Evolutionary conservation across 2,329 filamentous ascomycete genomes (phyloP), one percentile per base, ranked within the genome.

Genomic region (Fusarium albosuccineum): DNA sequence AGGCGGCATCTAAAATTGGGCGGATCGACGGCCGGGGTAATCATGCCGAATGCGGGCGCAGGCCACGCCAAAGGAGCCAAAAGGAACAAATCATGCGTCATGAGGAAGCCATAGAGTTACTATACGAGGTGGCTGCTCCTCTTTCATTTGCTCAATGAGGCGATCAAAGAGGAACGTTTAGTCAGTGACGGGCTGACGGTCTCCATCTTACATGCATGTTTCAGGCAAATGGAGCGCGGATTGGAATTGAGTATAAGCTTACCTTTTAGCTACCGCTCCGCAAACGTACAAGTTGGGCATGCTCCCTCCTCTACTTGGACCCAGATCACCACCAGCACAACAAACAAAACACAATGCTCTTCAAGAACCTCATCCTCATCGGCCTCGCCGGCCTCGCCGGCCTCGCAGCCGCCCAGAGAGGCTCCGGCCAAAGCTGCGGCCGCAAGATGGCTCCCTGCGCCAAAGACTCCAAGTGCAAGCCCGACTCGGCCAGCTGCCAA

Each of bases 361-460:
- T 67, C 41, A 53, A 66, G 4, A 62, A 68, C 16, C 39, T 75
- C 49, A 37, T 74, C 55, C 27, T 66, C 16, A 41, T 63, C 7
- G 36, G 69, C 22, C 48, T 63, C 7, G 55, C 74, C n/a, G 59
- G 67, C 54, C 44, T 77, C 16, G 51, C 66, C 10, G 33, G 52
- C 41, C 22, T 64, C 26, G 26, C 36, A 0, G 39, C 57, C 6
- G 67, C 67, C 2, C 40, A 62, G 2, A 46, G 62, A 29, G 49
- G 58, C 22, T 46, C 53, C 10, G 69, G 57, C 3, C 66, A 41
- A 9, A 37, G 53, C 8, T 79, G 77, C 59, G 75, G 77, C 45
- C 51, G 70, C 64, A 74, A 74, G 36, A 71, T 74, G 2, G 75
- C 74, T 0, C 73, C 73, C 0, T 79, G 77, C 55, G 64, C 71